Base-by-base conservation (phyloP, 2,329 filamentous ascomycete species). In the Coniochaeta sp. region DNA sequence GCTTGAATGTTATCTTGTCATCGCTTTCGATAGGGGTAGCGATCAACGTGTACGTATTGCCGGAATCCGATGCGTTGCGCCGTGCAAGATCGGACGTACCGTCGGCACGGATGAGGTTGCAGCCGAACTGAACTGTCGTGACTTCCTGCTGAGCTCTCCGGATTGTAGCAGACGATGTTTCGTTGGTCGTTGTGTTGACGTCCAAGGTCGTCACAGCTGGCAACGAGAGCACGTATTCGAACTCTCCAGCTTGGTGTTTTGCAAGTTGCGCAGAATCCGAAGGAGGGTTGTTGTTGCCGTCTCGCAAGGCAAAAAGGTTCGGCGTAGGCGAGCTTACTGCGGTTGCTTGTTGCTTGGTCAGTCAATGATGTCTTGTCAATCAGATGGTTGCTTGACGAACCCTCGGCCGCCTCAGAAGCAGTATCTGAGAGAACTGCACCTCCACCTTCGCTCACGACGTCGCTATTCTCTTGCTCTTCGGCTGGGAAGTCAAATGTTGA, bases 171-270 rank as follows among this genome's bases (percentile, higher is more conserved):
- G 59, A 30, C 47, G 58, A 47, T 58, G 30, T 34, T 3, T 38
- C 30, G 22, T 38, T 38, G 10, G 54, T 12, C 12, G 54, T 14
- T 6, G 54, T 28, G 3, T 56, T 17, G 4, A 2, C 30, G 16
- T 56, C 40, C 7, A 38, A 7, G n/a, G 40, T 57, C 9, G 22
- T 57, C 59, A 62, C 57, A 61, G 60, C 59, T 54, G 74, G 71
- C 62, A 76, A 71, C 26, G 75, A 74, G 40, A 82, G 67, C 59
- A 82, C 67, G 73, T 76, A 82, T 65, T 82, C 77, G 66, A 79
- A 83, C 69, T 80, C 73, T 75, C 77, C 77, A 72, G 75, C 73
- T 63, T 75, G 69, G 68, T 81, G 79, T 63, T 72, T 75, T 57
- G 71, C 67, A 56, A 78, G 70, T 60, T 77, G 75, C 54, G 19